phyloP scores from a whole-genome alignment of 306 rosid genomes.

The Cucumis hystrix region DNA sequence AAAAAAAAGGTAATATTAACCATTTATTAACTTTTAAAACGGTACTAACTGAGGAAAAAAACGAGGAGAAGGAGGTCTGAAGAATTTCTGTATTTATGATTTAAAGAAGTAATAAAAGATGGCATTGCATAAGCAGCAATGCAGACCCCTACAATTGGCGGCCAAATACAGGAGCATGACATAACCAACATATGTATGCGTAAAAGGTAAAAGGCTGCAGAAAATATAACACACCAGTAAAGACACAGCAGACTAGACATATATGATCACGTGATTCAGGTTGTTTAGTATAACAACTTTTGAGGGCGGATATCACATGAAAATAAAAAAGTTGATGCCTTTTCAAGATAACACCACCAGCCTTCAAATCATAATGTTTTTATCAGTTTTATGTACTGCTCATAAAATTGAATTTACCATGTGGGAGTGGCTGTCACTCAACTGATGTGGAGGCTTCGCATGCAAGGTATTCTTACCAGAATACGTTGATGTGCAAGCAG shows the following conservation, averaged over 20 bases:
- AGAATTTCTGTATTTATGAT: neutral
- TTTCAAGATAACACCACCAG: neutral
- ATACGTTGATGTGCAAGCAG: neutral
- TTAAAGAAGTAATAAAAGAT: neutral
- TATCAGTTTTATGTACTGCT: neutral
- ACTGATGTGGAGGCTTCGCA: conserved; percentile 17
- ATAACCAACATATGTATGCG: neutral
- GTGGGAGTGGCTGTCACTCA: conserved; percentile 3
- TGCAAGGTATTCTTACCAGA: conserved; percentile 11
- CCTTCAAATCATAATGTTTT: neutral
- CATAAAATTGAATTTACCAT: neutral
- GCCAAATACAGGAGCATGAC: neutral
- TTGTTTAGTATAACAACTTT: too few species aligned
- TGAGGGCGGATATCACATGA: neutral
- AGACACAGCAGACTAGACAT: neutral
- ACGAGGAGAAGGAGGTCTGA: neutral
- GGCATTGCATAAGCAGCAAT: neutral
- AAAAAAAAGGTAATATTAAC: neutral
- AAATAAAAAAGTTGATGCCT: neutral
- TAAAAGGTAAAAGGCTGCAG: neutral
- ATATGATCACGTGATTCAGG: too few species aligned
- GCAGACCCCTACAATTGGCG: neutral
- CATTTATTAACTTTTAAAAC: neutral
- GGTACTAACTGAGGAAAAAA: neutral
- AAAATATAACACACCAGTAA: neutral